These are phyloP conservation scores for Cornus kousa DNA, from an alignment of 148 eudicot genomes.

Conservation along the genomic window DNA sequence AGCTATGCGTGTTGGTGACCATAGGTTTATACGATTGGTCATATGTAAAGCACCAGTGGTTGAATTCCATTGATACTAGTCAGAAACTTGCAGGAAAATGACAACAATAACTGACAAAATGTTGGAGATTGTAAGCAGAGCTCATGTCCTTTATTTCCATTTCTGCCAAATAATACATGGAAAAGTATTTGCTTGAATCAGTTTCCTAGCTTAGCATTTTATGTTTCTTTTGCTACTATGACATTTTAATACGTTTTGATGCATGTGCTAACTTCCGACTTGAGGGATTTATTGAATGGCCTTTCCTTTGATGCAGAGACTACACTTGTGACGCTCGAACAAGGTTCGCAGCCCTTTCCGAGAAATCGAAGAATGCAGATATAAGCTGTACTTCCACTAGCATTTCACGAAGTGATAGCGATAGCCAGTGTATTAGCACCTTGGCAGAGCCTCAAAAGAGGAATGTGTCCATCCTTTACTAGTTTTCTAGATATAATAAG, in stretches of 20 bases:
- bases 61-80: not conserved
- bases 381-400: conserved; percentile 5
- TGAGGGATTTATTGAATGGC: not conserved
- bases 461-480: conserved; percentile 22
- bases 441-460: conserved; percentile 13
- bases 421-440: conserved; percentile 22
- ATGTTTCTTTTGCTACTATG: not conserved
- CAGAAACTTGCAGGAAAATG: not conserved
- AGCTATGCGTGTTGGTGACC: no score
- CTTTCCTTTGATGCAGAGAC: conserved; percentile 42
- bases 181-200: no score
- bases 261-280: not conserved
- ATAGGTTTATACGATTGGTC: no score
- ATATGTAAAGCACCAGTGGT: no score
- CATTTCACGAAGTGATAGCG: conserved; percentile 15
- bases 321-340: conserved; percentile 63
- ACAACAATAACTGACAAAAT: no score
- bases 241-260: not conserved
- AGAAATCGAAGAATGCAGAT: conserved; percentile 7
- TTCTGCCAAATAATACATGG: not conserved
- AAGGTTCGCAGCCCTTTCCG: conserved; percentile 46
- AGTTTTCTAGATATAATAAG: conserved; percentile 31
- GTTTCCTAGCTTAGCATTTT: not conserved
- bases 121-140: not conserved
- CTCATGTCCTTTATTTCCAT: not conserved